Evolutionary conservation across 108 stramenopile species (phyloP).

Genomic region (Discostella pseudostelligera): DNA sequence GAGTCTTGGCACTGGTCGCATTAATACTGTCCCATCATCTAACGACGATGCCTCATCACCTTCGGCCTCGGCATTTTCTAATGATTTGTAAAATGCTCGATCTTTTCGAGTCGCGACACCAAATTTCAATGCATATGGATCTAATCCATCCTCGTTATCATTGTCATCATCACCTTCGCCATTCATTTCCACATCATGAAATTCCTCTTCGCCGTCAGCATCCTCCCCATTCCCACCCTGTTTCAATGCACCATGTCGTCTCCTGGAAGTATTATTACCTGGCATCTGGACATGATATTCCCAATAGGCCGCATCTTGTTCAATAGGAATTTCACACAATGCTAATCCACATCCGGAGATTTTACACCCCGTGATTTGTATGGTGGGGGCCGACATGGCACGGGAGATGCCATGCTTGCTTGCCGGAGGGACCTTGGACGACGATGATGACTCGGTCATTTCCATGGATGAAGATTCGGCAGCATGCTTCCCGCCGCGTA

Average conservation of each 20-base stretch:
- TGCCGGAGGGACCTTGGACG: constrained; percentile 25
- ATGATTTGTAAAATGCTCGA: constrained; percentile 56
- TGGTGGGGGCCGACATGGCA: constrained; percentile 62
- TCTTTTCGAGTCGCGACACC: constrained; percentile 79
- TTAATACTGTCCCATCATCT: constrained; percentile 63
- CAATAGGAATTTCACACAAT: constrained; percentile 60
- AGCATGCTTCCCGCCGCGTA: constrained; percentile 30
- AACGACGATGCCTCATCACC: constrained; percentile 25
- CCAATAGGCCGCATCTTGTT: constrained; percentile 91
- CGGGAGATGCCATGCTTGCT: constrained; percentile 33
- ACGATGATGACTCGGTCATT: constrained; percentile 33
- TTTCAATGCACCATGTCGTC: neutral
- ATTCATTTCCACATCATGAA: constrained; percentile 31
- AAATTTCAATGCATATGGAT: constrained; percentile 55
- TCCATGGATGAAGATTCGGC: constrained; percentile 23
- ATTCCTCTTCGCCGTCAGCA: constrained; percentile 23
- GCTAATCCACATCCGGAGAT: constrained; percentile 70
- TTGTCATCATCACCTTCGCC: constrained; percentile 47
- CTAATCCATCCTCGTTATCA: constrained; percentile 8
- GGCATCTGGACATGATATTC: constrained; percentile 69
- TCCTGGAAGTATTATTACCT: constrained; percentile 18
- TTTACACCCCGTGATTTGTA: constrained; percentile 38
- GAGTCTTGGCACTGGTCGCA: constrained; percentile 60
- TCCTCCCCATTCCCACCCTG: no score
- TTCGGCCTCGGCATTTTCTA: constrained; percentile 60